A percentile compares a stretch with the other conserved stretches of the same genome.
Conservation (phyloP, 1,284 basidiomycete genomes). For the Phellopilus nigrolimitatus region DNA sequence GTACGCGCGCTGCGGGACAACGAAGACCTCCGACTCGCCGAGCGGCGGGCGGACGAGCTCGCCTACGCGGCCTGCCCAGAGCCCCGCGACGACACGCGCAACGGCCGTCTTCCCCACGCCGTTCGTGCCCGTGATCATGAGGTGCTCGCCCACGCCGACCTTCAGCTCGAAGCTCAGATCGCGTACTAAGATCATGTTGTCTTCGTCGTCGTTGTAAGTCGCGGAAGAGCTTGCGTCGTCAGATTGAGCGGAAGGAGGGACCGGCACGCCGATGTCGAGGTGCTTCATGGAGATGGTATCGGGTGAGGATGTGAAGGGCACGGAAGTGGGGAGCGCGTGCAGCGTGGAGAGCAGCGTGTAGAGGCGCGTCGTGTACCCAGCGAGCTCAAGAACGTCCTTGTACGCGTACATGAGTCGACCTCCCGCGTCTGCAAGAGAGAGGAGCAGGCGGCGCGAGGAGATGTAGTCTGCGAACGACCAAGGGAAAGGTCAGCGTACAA, state of each 20-base stretch:
- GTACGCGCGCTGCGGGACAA: slow-evolving; percentile 91
- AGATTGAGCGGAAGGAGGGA: slow-evolving; percentile 12
- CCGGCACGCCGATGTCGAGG: slow-evolving; percentile 77
- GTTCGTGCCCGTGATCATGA: slow-evolving; percentile 92
- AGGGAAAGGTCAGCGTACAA: no score
- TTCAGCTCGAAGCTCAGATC: slow-evolving; percentile 45
- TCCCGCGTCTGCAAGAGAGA: slow-evolving; percentile 93
- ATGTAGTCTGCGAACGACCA: slow-evolving; percentile 71
- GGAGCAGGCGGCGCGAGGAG: slow-evolving; percentile 86
- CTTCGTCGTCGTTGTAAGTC: slow-evolving; percentile 25
- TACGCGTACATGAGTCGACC: slow-evolving; percentile 90
- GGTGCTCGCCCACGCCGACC: slow-evolving; percentile 79
- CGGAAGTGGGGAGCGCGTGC: slow-evolving; percentile 62
- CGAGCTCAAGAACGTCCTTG: slow-evolving; percentile 89
- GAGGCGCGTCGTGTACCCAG: slow-evolving; percentile 86
- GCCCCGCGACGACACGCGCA: slow-evolving; percentile 83
- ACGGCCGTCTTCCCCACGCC: slow-evolving; percentile 94
- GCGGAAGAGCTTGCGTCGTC: neutral
- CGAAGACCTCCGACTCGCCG: slow-evolving; percentile 61
- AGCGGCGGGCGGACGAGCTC: slow-evolving; percentile 40
- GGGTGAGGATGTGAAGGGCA: slow-evolving; percentile 33
- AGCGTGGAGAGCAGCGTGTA: slow-evolving; percentile 86
- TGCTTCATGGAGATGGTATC: slow-evolving; percentile 55
- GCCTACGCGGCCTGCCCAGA: slow-evolving; percentile 62
- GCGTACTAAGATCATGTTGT: slow-evolving; percentile 12